These are phyloP conservation scores for Pilatotrama ljubarskyi DNA, from an alignment of 768 basidiomycete genomes.

Conservation along the genomic window DNA sequence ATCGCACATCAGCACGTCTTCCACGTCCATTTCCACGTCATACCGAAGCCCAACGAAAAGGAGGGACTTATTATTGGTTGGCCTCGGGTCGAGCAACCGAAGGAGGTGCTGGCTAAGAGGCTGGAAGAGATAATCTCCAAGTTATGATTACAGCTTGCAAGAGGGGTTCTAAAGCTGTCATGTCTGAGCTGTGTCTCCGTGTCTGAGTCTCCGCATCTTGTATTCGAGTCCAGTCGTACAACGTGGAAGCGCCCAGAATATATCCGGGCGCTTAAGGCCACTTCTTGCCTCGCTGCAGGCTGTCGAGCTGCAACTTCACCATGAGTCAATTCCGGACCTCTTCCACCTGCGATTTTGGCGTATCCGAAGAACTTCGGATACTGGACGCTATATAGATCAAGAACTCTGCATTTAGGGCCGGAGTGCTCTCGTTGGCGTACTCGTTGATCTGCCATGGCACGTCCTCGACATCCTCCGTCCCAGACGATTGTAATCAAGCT, in stretches of 20 bases:
- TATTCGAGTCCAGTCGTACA: too few species aligned
- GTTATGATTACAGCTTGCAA: not conserved
- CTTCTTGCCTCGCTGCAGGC: not conserved
- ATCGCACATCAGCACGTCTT: constrained; percentile 62
- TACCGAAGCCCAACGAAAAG: constrained; percentile 76
- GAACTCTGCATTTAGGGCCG: not conserved
- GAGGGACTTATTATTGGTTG: constrained; percentile 82
- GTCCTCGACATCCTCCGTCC: constrained; percentile 27
- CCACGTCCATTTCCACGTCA: constrained; percentile 92
- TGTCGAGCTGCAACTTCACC: constrained; percentile 12
- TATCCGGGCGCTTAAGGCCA: not conserved
- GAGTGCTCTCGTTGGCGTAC: not conserved
- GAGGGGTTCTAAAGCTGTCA: not conserved
- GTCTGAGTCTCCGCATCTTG: not conserved
- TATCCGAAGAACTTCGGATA: not conserved
- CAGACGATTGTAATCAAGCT: constrained; percentile 37
- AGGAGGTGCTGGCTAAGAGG: constrained; percentile 9
- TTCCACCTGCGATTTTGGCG: not conserved
- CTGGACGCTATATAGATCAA: too few species aligned
- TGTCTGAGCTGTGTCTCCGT: too few species aligned
- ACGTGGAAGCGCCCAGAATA: not conserved
- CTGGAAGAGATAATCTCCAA: constrained; percentile 1
- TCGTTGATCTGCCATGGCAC: constrained; percentile 21
- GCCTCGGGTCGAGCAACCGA: constrained; percentile 45
- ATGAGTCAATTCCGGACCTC: constrained; percentile 16